A percentile compares a stretch with the other conserved stretches of the same genome.
phyloP scores from a whole-genome alignment of 2,329 filamentous ascomycete genomes.

The Diaporthe caulivora region DNA sequence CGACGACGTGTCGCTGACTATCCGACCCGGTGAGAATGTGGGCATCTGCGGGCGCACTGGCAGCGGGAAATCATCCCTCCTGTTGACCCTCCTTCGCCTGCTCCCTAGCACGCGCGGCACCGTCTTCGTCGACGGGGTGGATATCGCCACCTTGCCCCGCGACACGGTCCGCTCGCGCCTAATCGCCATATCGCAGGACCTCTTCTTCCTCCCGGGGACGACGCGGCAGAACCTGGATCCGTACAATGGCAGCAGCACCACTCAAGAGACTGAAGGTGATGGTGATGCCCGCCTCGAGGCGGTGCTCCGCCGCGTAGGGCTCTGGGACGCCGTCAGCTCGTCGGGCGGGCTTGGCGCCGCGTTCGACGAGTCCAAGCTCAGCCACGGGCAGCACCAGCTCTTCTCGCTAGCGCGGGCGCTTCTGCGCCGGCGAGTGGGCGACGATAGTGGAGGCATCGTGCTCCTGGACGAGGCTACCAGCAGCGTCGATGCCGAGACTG shows the following conservation, averaged over 20 bases:
- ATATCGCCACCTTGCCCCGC: conserved; percentile 46
- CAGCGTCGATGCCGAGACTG: conserved; percentile 69
- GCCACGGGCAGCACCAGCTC: conserved; percentile 62
- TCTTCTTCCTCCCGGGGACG: conserved; percentile 61
- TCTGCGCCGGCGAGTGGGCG: conserved; percentile 48
- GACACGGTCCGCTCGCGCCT: conserved; percentile 49
- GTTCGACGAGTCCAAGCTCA: conserved; percentile 50
- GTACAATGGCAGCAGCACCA: background rate
- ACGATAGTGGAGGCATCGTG: conserved; percentile 47
- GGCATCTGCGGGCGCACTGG: conserved; percentile 53
- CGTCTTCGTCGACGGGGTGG: conserved; percentile 60
- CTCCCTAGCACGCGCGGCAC: conserved; percentile 56
- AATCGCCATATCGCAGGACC: conserved; percentile 63
- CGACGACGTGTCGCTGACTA: conserved; percentile 44
- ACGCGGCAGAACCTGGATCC: conserved; percentile 65
- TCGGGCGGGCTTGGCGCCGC: conserved; percentile 48
- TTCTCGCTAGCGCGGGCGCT: conserved; percentile 63
- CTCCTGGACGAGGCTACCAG: conserved; percentile 60
- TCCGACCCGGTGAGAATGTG: conserved; percentile 49
- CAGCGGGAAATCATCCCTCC: conserved; percentile 47
- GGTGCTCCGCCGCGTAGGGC: conserved; percentile 57
- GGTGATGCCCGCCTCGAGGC: conserved; percentile 51
- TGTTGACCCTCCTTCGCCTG: conserved; percentile 59
- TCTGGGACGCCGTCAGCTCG: conserved; percentile 49
- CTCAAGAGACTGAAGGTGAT: too few relatives aligned